Conservation (phyloP, 2,329 filamentous ascomycete genomes). For the Trichoderma gracile region DNA sequence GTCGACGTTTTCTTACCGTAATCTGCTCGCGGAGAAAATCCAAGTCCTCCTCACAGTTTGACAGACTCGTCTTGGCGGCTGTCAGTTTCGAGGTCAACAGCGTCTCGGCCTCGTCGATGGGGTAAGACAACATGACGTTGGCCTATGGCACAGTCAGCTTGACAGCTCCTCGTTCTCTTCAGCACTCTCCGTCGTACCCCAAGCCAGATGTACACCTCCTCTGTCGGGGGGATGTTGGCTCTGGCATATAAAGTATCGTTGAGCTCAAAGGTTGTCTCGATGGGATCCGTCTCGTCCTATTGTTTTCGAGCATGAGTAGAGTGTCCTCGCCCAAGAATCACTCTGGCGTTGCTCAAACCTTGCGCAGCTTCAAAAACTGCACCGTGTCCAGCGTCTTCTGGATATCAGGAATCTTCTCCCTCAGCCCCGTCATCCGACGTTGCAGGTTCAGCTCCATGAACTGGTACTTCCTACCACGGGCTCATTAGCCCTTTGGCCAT, state of each 20-base stretch:
- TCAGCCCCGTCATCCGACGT: conserved; percentile 74
- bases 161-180: neutral
- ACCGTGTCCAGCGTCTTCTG: conserved; percentile 94
- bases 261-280: conserved; percentile 92
- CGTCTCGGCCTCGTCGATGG: conserved; percentile 79
- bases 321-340: neutral
- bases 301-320: conserved; percentile 33
- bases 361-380: conserved; percentile 74
- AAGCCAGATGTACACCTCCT: conserved; percentile 97
- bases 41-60: conserved; percentile 93
- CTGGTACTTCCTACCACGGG: conserved; percentile 80
- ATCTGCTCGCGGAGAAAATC: conserved; percentile 97
- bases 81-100: conserved; percentile 75
- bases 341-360: conserved; percentile 48
- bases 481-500: conserved; percentile 25
- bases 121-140: conserved; percentile 97
- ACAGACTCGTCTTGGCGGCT: conserved; percentile 75
- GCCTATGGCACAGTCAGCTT: conserved; percentile 54
- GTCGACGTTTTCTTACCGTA: conserved; percentile 61
- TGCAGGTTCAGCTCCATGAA: conserved; percentile 98
- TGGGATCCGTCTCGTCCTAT: conserved; percentile 61
- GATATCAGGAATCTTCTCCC: conserved; percentile 96
- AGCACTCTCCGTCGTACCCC: conserved; percentile 55
- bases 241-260: conserved; percentile 95
- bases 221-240: conserved; percentile 75